A percentile compares a stretch with the other conserved stretches of the same genome.
Conservation (phyloP, 805 yeast genomes). For the Starmera caribaea region DNA sequence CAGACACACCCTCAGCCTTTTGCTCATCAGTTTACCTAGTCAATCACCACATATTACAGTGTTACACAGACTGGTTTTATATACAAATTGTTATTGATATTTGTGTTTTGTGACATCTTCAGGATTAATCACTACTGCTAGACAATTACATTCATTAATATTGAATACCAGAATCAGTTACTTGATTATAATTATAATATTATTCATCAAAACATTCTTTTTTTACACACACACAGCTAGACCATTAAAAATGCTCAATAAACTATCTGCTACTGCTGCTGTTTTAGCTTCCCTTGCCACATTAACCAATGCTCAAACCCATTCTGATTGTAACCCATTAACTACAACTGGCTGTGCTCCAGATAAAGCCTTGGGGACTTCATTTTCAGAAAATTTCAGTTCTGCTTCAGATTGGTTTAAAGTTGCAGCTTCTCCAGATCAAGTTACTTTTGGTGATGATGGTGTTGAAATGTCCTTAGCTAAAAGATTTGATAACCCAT, state of each 20-base stretch:
- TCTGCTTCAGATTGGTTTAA: slow-evolving; percentile 34
- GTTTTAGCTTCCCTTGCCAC: not conserved
- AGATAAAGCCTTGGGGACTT: slow-evolving; percentile 54
- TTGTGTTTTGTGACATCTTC: too few relatives aligned
- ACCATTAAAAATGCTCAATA: not conserved
- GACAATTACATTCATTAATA: too few relatives aligned
- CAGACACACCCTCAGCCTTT: too few relatives aligned
- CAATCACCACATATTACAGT: too few relatives aligned
- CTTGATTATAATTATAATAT: too few relatives aligned
- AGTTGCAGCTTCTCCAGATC: slow-evolving; percentile 30
- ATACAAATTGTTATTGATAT: too few relatives aligned
- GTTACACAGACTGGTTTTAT: too few relatives aligned
- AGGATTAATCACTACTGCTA: too few relatives aligned
- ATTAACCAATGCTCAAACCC: slow-evolving; percentile 5
- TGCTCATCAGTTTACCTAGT: too few relatives aligned
- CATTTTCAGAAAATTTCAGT: slow-evolving; percentile 43
- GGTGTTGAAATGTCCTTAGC: slow-evolving; percentile 59
- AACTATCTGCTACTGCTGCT: not conserved
- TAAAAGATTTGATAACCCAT: slow-evolving; percentile 66
- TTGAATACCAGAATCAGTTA: too few relatives aligned
- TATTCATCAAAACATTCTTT: too few relatives aligned
- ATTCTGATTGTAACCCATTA: slow-evolving; percentile 36
- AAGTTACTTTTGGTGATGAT: slow-evolving; percentile 35
- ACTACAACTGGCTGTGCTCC: slow-evolving; percentile 27
- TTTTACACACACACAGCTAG: not conserved